Percentiles rank a stretch among this genome's conserved stretches.
Evolutionary conservation across 306 rosid genomes (phyloP).

Genomic region (Hippophae gyantsensis): DNA sequence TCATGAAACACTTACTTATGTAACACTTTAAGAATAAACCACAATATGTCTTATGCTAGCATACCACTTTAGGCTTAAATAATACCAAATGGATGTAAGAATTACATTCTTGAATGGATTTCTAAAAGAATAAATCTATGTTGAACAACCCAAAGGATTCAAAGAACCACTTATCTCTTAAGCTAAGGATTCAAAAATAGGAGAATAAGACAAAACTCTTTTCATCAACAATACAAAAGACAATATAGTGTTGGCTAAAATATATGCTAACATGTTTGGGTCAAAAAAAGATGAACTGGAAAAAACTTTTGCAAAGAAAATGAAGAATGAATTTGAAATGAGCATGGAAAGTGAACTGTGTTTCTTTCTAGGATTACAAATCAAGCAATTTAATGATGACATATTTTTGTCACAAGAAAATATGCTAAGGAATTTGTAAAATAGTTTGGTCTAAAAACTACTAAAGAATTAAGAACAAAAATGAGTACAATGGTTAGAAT

Average conservation of each 20-base stretch:
- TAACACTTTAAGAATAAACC: neutral
- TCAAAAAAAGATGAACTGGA: neutral
- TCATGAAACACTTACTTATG: neutral
- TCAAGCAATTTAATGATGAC: neutral
- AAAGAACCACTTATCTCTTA: neutral
- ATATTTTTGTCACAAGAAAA: neutral
- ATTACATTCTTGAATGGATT: neutral
- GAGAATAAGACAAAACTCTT: neutral
- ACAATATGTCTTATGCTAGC: neutral
- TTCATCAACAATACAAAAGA: neutral
- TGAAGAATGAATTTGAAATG: slow-evolving; percentile 2
- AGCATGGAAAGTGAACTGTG: neutral
- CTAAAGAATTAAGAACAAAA: no score
- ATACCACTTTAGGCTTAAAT: neutral
- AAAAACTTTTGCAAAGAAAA: neutral
- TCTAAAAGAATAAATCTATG: neutral
- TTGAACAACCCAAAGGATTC: neutral
- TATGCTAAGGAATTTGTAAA: neutral
- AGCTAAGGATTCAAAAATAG: neutral
- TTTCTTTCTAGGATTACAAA: neutral
- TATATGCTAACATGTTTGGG: neutral
- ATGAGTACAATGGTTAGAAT: no score
- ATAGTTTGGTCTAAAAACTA: neutral
- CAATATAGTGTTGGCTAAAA: neutral
- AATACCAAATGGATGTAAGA: neutral